phyloP scores from a whole-genome alignment of 2,329 filamentous ascomycete species.

The Fusarium guadeloupense region DNA sequence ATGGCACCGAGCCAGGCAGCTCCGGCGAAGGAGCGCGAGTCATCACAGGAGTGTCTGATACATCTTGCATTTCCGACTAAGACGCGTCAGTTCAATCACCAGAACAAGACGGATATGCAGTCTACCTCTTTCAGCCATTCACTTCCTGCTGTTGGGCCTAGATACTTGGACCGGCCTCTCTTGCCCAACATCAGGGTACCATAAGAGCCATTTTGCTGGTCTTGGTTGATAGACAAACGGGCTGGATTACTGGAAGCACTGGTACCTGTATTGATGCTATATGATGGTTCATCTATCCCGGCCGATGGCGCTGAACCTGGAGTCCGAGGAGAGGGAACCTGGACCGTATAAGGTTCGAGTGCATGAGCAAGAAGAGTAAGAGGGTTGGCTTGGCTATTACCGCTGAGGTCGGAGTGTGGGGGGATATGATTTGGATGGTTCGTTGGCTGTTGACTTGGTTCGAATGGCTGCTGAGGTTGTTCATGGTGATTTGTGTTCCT shows the following conservation, averaged over 20 bases:
- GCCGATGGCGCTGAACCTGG: neutral
- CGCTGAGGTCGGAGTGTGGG: neutral
- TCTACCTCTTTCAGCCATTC: constrained; percentile 5
- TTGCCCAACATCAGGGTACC: constrained; percentile 2
- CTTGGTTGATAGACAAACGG: neutral
- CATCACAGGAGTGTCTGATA: neutral
- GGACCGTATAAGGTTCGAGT: neutral
- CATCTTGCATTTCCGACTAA: constrained; percentile 7
- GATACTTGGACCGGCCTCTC: neutral
- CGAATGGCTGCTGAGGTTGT: neutral
- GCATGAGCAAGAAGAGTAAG: neutral
- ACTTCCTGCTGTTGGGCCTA: constrained; percentile 3
- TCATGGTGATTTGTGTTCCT: neutral
- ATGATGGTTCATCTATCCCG: neutral
- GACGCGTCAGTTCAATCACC: neutral
- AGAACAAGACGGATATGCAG: neutral
- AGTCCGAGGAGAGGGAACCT: neutral
- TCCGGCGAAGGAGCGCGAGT: neutral
- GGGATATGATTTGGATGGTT: neutral
- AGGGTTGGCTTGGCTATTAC: neutral
- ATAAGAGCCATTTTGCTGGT: neutral
- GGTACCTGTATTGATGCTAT: neutral
- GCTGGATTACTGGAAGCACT: neutral
- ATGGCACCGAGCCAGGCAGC: neutral
- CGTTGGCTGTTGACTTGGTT: neutral